phyloP scores from a whole-genome alignment of 179 eudicot genomes.

The Spergularia azorica region DNA sequence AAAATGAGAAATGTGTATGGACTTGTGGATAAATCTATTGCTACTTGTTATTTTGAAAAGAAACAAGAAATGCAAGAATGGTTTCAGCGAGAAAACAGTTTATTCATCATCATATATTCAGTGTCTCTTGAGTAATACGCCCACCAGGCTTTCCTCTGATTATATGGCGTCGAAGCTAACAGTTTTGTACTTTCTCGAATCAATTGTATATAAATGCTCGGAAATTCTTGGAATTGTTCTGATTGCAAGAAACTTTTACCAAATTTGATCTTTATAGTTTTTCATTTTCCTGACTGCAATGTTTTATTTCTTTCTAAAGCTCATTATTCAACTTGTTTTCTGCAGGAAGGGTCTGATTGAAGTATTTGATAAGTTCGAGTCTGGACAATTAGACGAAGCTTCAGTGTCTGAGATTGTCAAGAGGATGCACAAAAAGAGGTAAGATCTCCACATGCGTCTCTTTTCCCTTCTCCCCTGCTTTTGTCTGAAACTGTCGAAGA shows the following conservation, averaged over 20 bases:
- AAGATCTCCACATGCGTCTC: background rate
- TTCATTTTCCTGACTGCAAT: background rate
- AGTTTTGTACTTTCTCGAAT: too few relatives aligned
- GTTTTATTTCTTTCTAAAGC: background rate
- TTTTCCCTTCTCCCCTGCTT: background rate
- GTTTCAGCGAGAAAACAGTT: background rate
- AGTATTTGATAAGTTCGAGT: conserved; percentile 69
- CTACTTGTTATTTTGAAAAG: background rate
- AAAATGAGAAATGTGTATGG: background rate
- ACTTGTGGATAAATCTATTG: background rate
- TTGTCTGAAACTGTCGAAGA: too few relatives aligned
- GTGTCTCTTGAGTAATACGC: background rate
- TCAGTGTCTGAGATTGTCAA: conserved; percentile 49
- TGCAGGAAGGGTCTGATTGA: conserved; percentile 75
- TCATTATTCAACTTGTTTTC: conserved; percentile 3
- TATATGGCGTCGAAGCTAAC: background rate
- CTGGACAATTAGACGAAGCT: conserved; percentile 48
- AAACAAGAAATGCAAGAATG: background rate
- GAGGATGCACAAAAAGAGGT: conserved; percentile 74
- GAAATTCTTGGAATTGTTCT: too few relatives aligned
- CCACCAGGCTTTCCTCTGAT: background rate
- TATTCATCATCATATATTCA: background rate
- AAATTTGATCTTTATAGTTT: background rate
- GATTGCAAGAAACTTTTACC: too few relatives aligned
- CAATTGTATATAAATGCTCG: too few relatives aligned